Base-by-base conservation (phyloP, 441 rosid species). In the Iberis amara region DNA sequence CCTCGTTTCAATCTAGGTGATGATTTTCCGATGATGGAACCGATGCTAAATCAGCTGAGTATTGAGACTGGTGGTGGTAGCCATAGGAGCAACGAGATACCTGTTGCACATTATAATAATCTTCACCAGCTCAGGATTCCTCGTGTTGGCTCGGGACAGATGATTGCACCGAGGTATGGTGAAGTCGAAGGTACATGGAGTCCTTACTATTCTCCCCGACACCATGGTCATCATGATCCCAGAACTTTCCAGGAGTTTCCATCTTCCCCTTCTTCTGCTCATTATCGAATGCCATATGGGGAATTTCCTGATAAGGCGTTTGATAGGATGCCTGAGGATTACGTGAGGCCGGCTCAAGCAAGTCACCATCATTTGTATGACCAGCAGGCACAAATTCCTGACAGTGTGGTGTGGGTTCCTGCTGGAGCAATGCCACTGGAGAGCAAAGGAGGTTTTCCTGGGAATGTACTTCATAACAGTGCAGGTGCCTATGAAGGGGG, bases 181-280 rank as follows among this genome's bases (percentile, higher is more conserved):
- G 98, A 87, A 48, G 69, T 74, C 57, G 97, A 92, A 47, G 84
- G 80, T 51, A 38, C 91, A n/a, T 84, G 96, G 99, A 86, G 92
- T 73, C 86, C 96, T 53, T 84, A 77, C 59, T 82, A 73, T 66
- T 92, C 97, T 68, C 97, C 99, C 18, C 69, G 86, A 78, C 92
- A 82, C 41, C 84, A 85, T 70, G 94, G 83, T 10, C 82, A 75
- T 51, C 87, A 66, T 49, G 96, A 88, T 64, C 77, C 88, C 30
- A 83, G 94, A 69, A 44, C 67, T 9, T 45, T 77, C 26, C 61
- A 74, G 12, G 95, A 89, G 39, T 82, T 86, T 64, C 85, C 94
- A 32, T 61, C 76, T 62, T 84, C 97, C 3, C 96, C 98, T 48
- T 80, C 96, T 31, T 74, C 94, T 64, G 78, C 80, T 5, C 73